phyloP scores from a whole-genome alignment of 108 stramenopile species.

The Thalassiosira profunda region DNA sequence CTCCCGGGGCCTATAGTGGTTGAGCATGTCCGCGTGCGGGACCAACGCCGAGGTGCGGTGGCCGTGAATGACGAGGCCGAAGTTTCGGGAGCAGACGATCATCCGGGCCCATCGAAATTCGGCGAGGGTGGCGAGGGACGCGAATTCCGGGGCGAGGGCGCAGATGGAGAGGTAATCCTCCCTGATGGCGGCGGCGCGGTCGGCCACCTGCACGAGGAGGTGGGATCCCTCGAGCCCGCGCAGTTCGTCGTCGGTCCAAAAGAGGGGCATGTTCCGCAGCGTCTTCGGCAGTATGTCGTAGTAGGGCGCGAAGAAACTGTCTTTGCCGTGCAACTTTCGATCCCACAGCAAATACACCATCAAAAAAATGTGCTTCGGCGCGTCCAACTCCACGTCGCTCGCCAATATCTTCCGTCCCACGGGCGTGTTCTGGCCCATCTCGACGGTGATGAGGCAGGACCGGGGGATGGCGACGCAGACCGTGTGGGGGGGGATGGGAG shows the following conservation, averaged over 20 bases:
- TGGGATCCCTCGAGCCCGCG: constrained; percentile 85
- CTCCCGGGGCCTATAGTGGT: constrained; percentile 98
- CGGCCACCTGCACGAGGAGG: constrained; percentile 83
- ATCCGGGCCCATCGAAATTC: constrained; percentile 99
- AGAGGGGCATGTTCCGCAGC: constrained; percentile 97
- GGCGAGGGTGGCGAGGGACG: constrained; percentile 75
- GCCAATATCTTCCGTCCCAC: constrained; percentile 86
- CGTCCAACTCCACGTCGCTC: constrained; percentile 91
- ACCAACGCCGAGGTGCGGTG: constrained; percentile 97
- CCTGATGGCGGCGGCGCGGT: constrained; percentile 87
- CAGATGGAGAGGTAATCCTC: constrained; percentile 95
- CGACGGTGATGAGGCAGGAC: constrained; percentile 97
- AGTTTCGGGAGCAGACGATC: constrained; percentile 98
- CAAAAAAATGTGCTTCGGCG: constrained; percentile 98
- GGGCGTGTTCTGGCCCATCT: constrained; percentile 98
- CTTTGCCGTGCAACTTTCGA: constrained; percentile 70
- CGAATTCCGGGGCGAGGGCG: constrained; percentile 78
- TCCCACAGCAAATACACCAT: constrained; percentile 98
- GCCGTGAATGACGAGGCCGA: constrained; percentile 96
- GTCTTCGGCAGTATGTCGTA: constrained; percentile 95
- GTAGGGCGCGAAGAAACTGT: constrained; percentile 98
- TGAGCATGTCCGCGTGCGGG: constrained; percentile 99
- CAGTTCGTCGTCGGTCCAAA: constrained; percentile 94
- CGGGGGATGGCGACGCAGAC: constrained; percentile 89
- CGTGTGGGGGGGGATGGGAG: constrained; percentile 83